phyloP scores from a whole-genome alignment of 352 stramenopile species.

The Achlya hypogyna region DNA sequence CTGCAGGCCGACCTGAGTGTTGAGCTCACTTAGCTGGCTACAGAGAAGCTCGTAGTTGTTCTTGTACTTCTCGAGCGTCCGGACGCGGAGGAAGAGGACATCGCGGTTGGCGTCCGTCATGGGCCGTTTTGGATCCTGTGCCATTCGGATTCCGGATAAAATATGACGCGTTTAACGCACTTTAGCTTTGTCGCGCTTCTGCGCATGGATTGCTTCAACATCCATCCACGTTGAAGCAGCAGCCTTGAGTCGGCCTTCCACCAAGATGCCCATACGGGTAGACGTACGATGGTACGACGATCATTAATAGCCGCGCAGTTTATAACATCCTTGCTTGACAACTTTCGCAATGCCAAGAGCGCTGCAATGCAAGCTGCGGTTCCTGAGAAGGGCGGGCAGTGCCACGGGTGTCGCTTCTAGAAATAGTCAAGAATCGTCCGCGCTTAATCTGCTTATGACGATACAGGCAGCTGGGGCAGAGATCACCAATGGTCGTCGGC shows the following conservation, averaged over 20 bases:
- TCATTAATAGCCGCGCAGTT: too few species aligned
- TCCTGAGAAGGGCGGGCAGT: not conserved
- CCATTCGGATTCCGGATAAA: not conserved
- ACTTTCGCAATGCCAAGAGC: too few species aligned
- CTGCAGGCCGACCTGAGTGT: slow-evolving; percentile 55
- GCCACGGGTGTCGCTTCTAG: not conserved
- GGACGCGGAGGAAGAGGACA: slow-evolving; percentile 13
- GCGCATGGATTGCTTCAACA: too few species aligned
- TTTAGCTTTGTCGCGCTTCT: too few species aligned
- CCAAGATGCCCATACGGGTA: too few species aligned
- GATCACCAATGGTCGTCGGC: not conserved
- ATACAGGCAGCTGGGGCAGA: not conserved
- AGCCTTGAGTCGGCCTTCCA: too few species aligned
- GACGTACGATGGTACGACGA: too few species aligned
- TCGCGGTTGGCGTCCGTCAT: not conserved
- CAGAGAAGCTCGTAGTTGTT: slow-evolving; percentile 68
- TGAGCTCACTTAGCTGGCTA: slow-evolving; percentile 53
- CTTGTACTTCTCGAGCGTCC: slow-evolving; percentile 58
- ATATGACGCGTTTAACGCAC: not conserved
- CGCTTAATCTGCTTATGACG: not conserved
- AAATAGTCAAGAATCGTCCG: not conserved
- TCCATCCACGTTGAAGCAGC: too few species aligned
- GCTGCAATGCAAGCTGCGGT: too few species aligned
- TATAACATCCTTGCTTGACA: too few species aligned
- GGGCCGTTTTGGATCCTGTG: not conserved